Evolutionary conservation across 306 rosid species (phyloP).

Genomic region (Cercis canadensis): DNA sequence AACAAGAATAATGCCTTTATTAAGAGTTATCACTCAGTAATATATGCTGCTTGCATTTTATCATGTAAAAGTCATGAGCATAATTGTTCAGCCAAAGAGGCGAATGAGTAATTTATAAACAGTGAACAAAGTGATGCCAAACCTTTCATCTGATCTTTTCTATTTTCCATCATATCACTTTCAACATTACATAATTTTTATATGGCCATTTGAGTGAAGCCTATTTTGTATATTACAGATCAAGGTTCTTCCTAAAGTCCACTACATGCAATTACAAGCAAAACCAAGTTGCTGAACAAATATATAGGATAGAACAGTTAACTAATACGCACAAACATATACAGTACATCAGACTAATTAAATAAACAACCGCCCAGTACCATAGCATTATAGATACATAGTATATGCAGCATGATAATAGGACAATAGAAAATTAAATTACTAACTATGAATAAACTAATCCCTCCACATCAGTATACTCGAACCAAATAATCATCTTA

Average conservation of each 20-base stretch:
- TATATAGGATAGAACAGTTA: neutral
- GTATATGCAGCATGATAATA: neutral
- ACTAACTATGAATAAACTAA: neutral
- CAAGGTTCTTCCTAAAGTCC: neutral
- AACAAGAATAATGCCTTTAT: conserved; percentile 33
- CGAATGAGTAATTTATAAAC: too few species aligned
- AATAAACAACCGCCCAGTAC: neutral
- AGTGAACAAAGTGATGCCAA: too few species aligned
- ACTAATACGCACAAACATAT: neutral
- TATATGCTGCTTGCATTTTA: conserved; percentile 2
- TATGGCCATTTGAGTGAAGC: conserved; percentile 8
- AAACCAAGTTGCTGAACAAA: neutral
- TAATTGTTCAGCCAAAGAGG: too few species aligned
- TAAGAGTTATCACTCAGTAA: neutral
- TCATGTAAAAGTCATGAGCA: neutral
- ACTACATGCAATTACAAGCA: neutral
- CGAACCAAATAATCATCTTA: neutral
- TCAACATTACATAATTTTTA: conserved; percentile 7
- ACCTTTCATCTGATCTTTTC: neutral
- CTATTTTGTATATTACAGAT: conserved; percentile 2
- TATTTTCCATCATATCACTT: conserved; percentile 25
- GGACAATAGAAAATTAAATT: too few species aligned
- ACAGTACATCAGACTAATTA: neutral
- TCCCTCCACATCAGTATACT: neutral
- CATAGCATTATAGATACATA: too few species aligned